These are phyloP conservation scores for Rhodotorula glutinis DNA, from an alignment of 1,284 basidiomycete species.

Conservation along the genomic window DNA sequence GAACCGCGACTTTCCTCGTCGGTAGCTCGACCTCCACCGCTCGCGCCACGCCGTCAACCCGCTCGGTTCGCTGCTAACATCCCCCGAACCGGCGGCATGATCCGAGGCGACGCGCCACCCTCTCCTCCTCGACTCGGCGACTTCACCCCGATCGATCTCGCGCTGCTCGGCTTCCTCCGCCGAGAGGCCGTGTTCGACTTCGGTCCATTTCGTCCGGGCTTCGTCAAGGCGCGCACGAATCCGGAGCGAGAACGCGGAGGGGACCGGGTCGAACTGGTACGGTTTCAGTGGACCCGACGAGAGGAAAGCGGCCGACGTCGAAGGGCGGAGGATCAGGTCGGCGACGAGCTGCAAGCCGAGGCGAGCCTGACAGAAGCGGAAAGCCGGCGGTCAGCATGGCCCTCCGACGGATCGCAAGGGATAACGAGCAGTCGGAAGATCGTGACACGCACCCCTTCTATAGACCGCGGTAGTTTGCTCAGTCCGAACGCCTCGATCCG, in stretches of 20 bases:
- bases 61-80: conserved; percentile 7
- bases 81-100: neutral
- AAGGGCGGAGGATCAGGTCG: conserved; percentile 30
- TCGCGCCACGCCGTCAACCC: conserved; percentile 25
- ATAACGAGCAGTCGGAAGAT: neutral
- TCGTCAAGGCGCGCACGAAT: conserved; percentile 34
- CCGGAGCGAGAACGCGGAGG: conserved; percentile 26
- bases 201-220: conserved; percentile 20
- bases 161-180: neutral
- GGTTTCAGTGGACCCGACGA: conserved; percentile 31
- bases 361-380: conserved; percentile 14
- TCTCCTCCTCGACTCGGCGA: neutral
- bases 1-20: conserved; percentile 11
- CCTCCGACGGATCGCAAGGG: neutral
- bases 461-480: conserved; percentile 19
- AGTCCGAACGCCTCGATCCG: conserved; percentile 35
- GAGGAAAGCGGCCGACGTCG: conserved; percentile 18
- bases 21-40: conserved; percentile 24
- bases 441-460: conserved; percentile 24
- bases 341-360: conserved; percentile 31
- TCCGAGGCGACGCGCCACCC: neutral
- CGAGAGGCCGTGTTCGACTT: conserved; percentile 2
- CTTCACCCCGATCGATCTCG: neutral
- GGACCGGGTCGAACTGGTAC: conserved; percentile 36
- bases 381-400: neutral